Percentiles rank a stretch among this genome's conserved stretches.
phyloP scores from a whole-genome alignment of 352 stramenopile species.

The Pythium monospermum region DNA sequence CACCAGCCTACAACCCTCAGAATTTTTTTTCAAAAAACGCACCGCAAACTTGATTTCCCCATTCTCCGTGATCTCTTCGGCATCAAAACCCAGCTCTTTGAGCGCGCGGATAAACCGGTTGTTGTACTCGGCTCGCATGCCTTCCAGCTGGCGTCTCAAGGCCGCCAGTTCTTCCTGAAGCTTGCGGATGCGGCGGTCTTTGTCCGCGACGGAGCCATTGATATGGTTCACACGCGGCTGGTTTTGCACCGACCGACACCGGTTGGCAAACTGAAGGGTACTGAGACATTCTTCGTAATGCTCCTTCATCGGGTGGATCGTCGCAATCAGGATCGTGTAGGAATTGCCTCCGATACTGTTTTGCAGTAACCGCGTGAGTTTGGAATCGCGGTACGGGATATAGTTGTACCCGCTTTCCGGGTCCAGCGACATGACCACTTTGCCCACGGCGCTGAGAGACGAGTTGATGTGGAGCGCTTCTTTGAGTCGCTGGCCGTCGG shows the following conservation, averaged over 20 bases:
- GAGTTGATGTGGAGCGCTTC: conserved; percentile 86
- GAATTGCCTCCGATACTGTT: conserved; percentile 88
- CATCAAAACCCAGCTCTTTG: conserved; percentile 75
- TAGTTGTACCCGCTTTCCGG: conserved; percentile 86
- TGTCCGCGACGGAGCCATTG: conserved; percentile 75
- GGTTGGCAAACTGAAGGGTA: conserved; percentile 89
- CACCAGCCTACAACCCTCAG: no score
- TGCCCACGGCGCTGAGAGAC: conserved; percentile 75
- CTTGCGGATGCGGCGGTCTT: conserved; percentile 79
- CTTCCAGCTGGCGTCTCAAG: conserved; percentile 61
- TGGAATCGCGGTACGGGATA: conserved; percentile 83
- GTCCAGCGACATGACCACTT: conserved; percentile 85
- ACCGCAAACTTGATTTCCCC: conserved; percentile 83
- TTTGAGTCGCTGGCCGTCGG: conserved; percentile 77
- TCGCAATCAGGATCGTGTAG: conserved; percentile 80
- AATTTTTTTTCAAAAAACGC: conserved; percentile 1
- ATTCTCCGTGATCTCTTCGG: conserved; percentile 65
- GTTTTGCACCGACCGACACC: conserved; percentile 88
- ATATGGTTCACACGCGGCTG: conserved; percentile 86
- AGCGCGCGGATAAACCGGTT: conserved; percentile 63
- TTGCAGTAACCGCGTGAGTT: conserved; percentile 76
- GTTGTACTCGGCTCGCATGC: conserved; percentile 70
- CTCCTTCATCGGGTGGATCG: conserved; percentile 85
- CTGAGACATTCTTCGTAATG: conserved; percentile 90
- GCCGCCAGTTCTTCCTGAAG: conserved; percentile 68